These are phyloP conservation scores for Phylloporus sp. DNA, from an alignment of 1,284 basidiomycete genomes.

Conservation along the genomic window DNA sequence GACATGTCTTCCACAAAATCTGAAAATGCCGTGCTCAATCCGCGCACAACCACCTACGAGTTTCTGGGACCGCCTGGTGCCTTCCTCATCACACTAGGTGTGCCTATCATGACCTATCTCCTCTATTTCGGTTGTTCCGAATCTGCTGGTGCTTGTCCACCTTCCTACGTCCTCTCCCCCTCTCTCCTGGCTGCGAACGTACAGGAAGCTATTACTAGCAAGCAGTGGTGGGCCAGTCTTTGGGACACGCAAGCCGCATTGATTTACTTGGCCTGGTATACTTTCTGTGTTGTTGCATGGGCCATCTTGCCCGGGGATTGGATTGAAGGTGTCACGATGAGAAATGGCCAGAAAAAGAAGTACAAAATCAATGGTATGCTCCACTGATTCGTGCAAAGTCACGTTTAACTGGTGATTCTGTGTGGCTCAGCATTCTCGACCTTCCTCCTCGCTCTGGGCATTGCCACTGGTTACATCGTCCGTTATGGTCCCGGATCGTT, in stretches of 20 bases:
- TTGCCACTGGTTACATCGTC: constrained; percentile 69
- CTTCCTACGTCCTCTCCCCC: constrained; percentile 49
- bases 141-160: constrained; percentile 74
- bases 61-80: constrained; percentile 89
- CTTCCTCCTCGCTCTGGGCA: constrained; percentile 76
- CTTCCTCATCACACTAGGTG: constrained; percentile 69
- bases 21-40: constrained; percentile 51
- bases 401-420: background rate
- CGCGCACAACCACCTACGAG: constrained; percentile 74
- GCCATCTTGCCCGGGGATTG: constrained; percentile 84
- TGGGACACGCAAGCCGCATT: constrained; percentile 81
- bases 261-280: constrained; percentile 91
- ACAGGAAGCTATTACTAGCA: constrained; percentile 49
- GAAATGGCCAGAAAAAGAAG: constrained; percentile 77
- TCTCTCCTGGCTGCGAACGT: constrained; percentile 42
- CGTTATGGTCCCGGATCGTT: constrained; percentile 81
- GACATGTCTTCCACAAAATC: constrained; percentile 27
- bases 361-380: constrained; percentile 95
- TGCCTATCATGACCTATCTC: constrained; percentile 78
- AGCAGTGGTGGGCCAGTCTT: constrained; percentile 69
- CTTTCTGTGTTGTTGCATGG: constrained; percentile 87
- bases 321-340: constrained; percentile 79
- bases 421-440: constrained; percentile 78
- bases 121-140: constrained; percentile 91
- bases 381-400: background rate